Evolutionary conservation across 2,329 filamentous ascomycete species (phyloP), one percentile per base, ranked within the genome.

Genomic region (Aureobasidium melanogenum): DNA sequence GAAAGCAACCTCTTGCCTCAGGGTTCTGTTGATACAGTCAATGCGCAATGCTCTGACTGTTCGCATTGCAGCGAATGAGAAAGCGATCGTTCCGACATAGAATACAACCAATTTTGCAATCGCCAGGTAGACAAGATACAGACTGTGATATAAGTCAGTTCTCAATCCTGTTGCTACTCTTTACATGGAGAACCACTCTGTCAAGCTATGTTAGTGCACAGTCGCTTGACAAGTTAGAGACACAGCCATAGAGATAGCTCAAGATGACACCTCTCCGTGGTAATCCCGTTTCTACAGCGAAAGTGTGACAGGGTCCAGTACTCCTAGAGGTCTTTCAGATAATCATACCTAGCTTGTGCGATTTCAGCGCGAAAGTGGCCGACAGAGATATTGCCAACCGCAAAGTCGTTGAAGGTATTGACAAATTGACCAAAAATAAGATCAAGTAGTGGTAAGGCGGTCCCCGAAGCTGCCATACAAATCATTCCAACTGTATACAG

Each of bases 291-390:
- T 5, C 28, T 30, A 30, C 8, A 30, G 28, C 28, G 5, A 30
- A 5, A 30, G 8, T 30, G 28, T 30, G 28, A 30, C 28, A 30
- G 5, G 28, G 5, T 30, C 5, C 8, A 30, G 28, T 30, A 8
- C 28, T 5, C 28, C 5, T 5, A 8, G 8, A 30, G 28, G 28
- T 30, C 28, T 30, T 30, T 26, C 28, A 28, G 43, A 24, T 12
- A 5, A n/a, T 96, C 96, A 76, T 94, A 97, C 22, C 90, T 89
- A n/a, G 95, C 85, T 0, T 91, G 97, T 26, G 85, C 82, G 63
- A 95, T 78, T 63, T 84, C 76, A 60, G 76, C 65, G 55, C 80
- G 79, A 73, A 94, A 94, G 0, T 77, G 75, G 41, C 78, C 69
- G 46, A 80, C 80, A 1, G 74, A 70, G 19, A 82, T 76, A 0